A percentile compares a stretch with the other conserved stretches of the same genome.
These are phyloP conservation scores for Solanum appendiculatum DNA, from an alignment of 257 asterid genomes.

Conservation along the genomic window DNA sequence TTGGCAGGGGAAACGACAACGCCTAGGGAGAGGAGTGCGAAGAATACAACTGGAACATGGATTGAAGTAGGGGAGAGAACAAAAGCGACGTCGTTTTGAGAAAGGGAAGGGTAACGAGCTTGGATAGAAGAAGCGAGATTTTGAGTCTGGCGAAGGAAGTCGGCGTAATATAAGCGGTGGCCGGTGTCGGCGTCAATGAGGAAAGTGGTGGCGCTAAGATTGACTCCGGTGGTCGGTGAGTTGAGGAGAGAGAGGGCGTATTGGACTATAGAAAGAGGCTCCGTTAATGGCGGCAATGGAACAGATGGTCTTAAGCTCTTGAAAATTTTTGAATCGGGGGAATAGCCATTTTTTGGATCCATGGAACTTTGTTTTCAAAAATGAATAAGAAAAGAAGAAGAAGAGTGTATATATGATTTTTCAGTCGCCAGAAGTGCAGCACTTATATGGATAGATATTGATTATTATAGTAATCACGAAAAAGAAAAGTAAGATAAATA, in stretches of 20 bases:
- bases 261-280: slow-evolving; percentile 45
- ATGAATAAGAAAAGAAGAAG: neutral
- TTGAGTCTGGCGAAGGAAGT: slow-evolving; percentile 36
- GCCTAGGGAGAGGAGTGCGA: slow-evolving; percentile 73
- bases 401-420: neutral
- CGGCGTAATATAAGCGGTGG: slow-evolving; percentile 32
- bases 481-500: neutral
- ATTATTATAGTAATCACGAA: neutral
- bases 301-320: slow-evolving; percentile 54
- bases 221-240: slow-evolving; percentile 29
- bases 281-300: slow-evolving; percentile 41
- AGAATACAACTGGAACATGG: slow-evolving; percentile 62
- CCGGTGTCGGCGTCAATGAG: slow-evolving; percentile 59
- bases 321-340: slow-evolving; percentile 34
- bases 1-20: slow-evolving; percentile 65
- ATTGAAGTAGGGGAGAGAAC: slow-evolving; percentile 62
- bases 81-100: slow-evolving; percentile 61
- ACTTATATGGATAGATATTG: neutral
- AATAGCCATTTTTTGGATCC: slow-evolving; percentile 48
- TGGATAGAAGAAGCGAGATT: slow-evolving; percentile 50
- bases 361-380: neutral
- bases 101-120: slow-evolving; percentile 32
- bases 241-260: slow-evolving; percentile 53
- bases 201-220: slow-evolving; percentile 48
- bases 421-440: too few species aligned